These are phyloP conservation scores for Adansonia digitata DNA, from an alignment of 345 rosid genomes.

Conservation along the genomic window DNA sequence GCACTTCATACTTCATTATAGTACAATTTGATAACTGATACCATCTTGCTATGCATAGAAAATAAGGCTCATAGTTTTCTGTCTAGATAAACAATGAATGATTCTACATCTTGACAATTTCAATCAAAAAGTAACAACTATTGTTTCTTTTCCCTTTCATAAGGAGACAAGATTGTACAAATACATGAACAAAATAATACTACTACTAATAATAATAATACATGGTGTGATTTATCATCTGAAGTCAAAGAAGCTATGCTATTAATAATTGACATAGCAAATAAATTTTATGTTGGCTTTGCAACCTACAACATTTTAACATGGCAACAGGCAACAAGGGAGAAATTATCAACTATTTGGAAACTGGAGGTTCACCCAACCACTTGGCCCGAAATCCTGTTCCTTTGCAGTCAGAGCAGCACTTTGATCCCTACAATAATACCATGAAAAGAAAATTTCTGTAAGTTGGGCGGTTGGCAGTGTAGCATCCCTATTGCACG, in stretches of 20 bases:
- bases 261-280: neutral
- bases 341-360: conserved; percentile 28
- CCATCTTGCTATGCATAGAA: neutral
- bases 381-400: conserved; percentile 97
- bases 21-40: neutral
- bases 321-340: neutral
- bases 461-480: neutral
- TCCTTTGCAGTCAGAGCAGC: conserved; percentile 79
- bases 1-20: neutral
- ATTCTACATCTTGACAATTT: neutral
- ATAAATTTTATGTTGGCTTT: neutral
- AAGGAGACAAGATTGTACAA: neutral
- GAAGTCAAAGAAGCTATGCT: neutral
- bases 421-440: conserved; percentile 46
- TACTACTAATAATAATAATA: neutral
- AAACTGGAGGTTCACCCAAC: conserved; percentile 66
- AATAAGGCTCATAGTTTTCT: neutral
- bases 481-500: neutral
- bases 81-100: neutral
- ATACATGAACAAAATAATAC: neutral
- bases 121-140: neutral
- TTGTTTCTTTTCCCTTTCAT: neutral
- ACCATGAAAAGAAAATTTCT: neutral
- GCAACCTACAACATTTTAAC: neutral
- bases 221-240: neutral